A percentile compares a stretch with the other conserved stretches of the same genome.
phyloP scores from a whole-genome alignment of 2,329 filamentous ascomycete species.

The Boeremia lycopersici region DNA sequence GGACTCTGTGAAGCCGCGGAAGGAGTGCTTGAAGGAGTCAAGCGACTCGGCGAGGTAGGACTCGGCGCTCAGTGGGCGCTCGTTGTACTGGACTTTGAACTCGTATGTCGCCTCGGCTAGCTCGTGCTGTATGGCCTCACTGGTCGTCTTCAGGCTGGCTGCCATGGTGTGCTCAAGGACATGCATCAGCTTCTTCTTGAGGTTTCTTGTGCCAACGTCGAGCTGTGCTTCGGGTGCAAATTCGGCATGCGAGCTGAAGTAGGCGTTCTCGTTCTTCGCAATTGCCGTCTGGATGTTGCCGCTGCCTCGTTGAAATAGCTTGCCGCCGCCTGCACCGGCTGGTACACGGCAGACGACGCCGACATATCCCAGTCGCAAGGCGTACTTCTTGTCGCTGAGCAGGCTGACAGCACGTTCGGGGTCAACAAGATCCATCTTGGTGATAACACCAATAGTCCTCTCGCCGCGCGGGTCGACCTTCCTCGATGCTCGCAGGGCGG shows the following conservation, averaged over 20 bases:
- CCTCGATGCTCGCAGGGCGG: conserved; percentile 84
- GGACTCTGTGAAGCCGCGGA: conserved; percentile 87
- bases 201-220: conserved; percentile 79
- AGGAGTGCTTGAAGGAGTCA: conserved; percentile 96
- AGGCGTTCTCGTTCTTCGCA: conserved; percentile 84
- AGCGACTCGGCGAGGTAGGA: conserved; percentile 95
- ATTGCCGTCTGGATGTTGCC: conserved; percentile 82
- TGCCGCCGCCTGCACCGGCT: conserved; percentile 59
- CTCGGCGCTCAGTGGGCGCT: conserved; percentile 90
- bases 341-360: conserved; percentile 90
- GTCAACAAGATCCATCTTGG: conserved; percentile 98
- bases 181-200: conserved; percentile 96
- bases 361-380: conserved; percentile 91
- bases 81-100: conserved; percentile 99
- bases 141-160: conserved; percentile 83
- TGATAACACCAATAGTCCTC: conserved; percentile 96
- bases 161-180: conserved; percentile 98
- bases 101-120: conserved; percentile 97
- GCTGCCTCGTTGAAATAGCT: conserved; percentile 82
- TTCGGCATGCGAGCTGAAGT: conserved; percentile 84
- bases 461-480: conserved; percentile 93
- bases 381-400: conserved; percentile 88
- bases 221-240: conserved; percentile 77
- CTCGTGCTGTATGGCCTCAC: conserved; percentile 91
- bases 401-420: conserved; percentile 77